Base-by-base conservation (phyloP, 805 yeast species). In the Wickerhamomyces rabaulensis region DNA sequence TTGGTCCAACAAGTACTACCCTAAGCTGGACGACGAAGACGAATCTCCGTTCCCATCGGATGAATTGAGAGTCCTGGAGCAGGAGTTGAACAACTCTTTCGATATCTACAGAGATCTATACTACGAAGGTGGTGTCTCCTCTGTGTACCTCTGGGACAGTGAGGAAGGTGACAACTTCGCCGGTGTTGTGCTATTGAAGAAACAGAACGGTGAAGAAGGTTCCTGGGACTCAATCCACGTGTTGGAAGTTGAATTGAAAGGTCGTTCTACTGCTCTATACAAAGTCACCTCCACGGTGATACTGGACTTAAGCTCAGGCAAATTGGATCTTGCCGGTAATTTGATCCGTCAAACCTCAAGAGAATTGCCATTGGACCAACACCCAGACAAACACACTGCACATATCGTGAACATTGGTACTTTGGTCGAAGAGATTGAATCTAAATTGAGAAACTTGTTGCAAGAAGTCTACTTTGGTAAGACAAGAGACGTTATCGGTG, bases 391-490 rank as follows among this genome's bases (percentile, higher is more conserved):
- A 17, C 17, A 44, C 15, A 26, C 48, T n/a, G 75, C 82, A n/a
- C 97, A 94, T 62, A 76, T 92, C 42, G 81, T 90, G 27, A 91
- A 91, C 61, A 68, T 92, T 50, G 99, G 99, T 26, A 71, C 85
- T 3, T 64, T 90, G 52, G 78, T 94, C 13, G 99, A 92, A 66
- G 96, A 88, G 51, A 76, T 87, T 39, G 99, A 92, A 68, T 81
- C 84, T 50, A 88, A 85, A 62, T 71, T 92, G 69, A 79, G 99
- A 66, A 87, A 87, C 56, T 71, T 87, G 71, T 73, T 92, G 52
- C 96, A 92, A 64, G 96, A 89, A 52, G 97, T 92, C 23, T 92
- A 92, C 64, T 92, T 92, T 62, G 97, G 95, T 57, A 92, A 92
- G 70, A 87, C 96, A 17, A 82, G 87, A 60, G 97, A 92, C 61